Evolutionary conservation across 164 flowering plant species (phyloP), one percentile per base, ranked within the genome.

Genomic region (Umbilicus rupestris): DNA sequence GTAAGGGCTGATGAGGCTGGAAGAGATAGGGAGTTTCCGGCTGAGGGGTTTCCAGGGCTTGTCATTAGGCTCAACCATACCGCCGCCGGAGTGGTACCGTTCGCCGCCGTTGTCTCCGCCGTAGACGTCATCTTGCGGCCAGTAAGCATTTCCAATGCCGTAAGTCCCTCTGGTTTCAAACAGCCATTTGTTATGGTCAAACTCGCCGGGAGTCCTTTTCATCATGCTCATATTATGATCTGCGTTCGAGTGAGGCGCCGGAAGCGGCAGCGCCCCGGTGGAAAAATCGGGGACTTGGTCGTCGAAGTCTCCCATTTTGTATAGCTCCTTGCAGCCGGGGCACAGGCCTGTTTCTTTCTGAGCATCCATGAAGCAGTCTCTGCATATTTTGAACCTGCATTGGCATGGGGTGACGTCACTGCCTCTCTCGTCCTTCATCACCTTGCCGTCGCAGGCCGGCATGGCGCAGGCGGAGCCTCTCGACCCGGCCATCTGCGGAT

Each of bases 41-140:
- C 89, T 86, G 15, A 91, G 84, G 6, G 97, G 97, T 73, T 78
- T 85, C 91, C 90, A 89, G 0, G 96, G 96, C 78, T 85, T 91
- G 52, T 83, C 91, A 66, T 71, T 65, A 2, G 76, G 68, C 42
- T 89, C 93, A 11, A 74, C 37, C 77, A 78, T 71, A 3, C 78
- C 76, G 14, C 78, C 76, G 9, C 77, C 60, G 3, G 29, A n/a
- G n/a, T n/a, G 2, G 15, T 19, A 55, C 33, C 60, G 11, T 55
- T 55, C 69, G 44, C 70, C 12, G 7, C 78, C 77, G 7, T 74
- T 80, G 58, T 72, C 75, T 8, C 72, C 69, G 19, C 69, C 83
- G 39, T 80, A 78, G 37, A 65, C 73, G 0, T 82, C 82, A 33
- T 88, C 89, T 46, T 80, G 78, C 2, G 88, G 79, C 83, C 85